These are phyloP conservation scores for Vigna nakashimae DNA, from an alignment of 306 rosid genomes.

Conservation along the genomic window DNA sequence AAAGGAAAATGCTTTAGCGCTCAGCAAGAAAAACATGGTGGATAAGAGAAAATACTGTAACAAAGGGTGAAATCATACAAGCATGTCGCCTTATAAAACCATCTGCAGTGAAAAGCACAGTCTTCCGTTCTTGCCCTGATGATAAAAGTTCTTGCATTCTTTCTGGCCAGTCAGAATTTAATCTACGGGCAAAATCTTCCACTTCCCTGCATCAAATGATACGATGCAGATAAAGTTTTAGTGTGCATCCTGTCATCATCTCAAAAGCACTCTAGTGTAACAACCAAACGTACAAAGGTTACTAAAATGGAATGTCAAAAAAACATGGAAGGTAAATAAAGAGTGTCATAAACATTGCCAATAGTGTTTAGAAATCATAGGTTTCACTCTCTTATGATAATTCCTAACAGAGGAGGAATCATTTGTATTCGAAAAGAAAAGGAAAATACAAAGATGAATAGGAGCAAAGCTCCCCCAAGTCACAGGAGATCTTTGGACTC, in stretches of 20 bases:
- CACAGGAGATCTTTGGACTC: too few species aligned
- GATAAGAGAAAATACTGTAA: conserved; percentile 28
- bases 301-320: conserved; percentile 5
- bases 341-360: conserved; percentile 8
- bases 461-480: too few species aligned
- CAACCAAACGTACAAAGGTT: conserved; percentile 20
- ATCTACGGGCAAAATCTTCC: conserved; percentile 92
- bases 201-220: conserved; percentile 79
- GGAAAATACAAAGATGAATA: too few species aligned
- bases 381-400: background rate
- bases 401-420: too few species aligned
- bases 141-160: conserved; percentile 90
- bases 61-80: conserved; percentile 54
- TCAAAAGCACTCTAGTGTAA: conserved; percentile 7
- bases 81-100: conserved; percentile 64
- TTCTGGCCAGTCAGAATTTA: conserved; percentile 95
- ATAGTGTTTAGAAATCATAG: conserved; percentile 18
- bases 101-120: conserved; percentile 53
- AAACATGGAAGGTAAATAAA: conserved; percentile 30
- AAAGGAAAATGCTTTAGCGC: conserved; percentile 9
- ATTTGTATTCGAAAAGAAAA: too few species aligned
- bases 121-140: conserved; percentile 71
- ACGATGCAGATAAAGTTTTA: conserved; percentile 16
- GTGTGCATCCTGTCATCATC: background rate
- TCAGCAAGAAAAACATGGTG: conserved; percentile 37